Conservation (phyloP, 2,329 filamentous ascomycete genomes). For the Phialocephala subalpina region DNA sequence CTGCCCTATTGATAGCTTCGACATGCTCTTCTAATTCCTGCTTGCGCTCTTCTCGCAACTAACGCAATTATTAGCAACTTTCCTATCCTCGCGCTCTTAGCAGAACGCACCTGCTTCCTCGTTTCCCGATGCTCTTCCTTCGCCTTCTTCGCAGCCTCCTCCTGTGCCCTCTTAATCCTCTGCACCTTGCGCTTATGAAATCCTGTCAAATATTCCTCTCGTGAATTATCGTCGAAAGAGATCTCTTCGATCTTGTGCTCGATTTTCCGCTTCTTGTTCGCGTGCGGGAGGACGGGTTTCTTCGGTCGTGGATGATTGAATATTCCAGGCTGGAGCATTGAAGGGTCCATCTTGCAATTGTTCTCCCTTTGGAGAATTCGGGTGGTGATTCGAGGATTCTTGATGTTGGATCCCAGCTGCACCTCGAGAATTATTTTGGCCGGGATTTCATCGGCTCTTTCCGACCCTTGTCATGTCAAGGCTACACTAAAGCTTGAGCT, state of each 20-base stretch:
- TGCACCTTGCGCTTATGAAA: constrained; percentile 96
- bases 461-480: constrained; percentile 17
- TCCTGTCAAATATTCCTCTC: constrained; percentile 89
- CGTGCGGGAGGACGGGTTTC: constrained; percentile 63
- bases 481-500: constrained; percentile 21
- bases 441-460: constrained; percentile 15
- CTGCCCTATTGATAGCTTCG: constrained; percentile 70
- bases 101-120: constrained; percentile 73
- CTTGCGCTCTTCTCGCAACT: constrained; percentile 87
- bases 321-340: constrained; percentile 43
- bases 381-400: not conserved
- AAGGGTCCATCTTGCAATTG: constrained; percentile 28
- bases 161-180: constrained; percentile 84
- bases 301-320: constrained; percentile 68
- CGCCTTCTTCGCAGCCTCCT: constrained; percentile 78
- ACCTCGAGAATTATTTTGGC: constrained; percentile 20
- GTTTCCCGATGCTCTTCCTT: constrained; percentile 78
- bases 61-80: constrained; percentile 24
- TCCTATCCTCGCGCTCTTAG: not conserved
- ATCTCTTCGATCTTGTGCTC: constrained; percentile 74
- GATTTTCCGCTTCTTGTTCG: constrained; percentile 72
- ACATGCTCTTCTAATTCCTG: constrained; percentile 85
- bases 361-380: not conserved
- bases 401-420: not conserved
- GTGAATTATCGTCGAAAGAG: constrained; percentile 80